These are phyloP conservation scores for Thinopyrum elongatum DNA, from an alignment of 176 grass and related monocot genomes.

Conservation along the genomic window DNA sequence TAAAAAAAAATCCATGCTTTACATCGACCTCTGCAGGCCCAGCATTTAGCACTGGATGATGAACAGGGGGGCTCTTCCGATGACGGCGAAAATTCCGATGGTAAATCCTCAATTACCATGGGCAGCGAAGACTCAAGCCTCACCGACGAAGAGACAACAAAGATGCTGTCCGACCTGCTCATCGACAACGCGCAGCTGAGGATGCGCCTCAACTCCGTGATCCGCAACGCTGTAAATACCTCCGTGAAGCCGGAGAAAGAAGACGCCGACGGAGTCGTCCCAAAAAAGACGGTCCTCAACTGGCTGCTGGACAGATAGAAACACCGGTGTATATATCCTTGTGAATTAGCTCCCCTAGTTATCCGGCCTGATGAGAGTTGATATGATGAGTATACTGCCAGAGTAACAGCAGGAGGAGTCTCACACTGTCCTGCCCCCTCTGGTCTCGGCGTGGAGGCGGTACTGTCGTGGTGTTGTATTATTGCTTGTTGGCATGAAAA, in stretches of 20 bases:
- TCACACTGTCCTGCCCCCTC: not conserved
- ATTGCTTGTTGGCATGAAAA: constrained; percentile 28
- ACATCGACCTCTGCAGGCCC: constrained; percentile 49
- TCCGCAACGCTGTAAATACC: constrained; percentile 54
- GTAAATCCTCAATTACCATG: constrained; percentile 43
- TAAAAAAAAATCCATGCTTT: not conserved
- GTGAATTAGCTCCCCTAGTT: constrained; percentile 48
- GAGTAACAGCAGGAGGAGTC: not conserved
- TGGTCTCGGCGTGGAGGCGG: not conserved
- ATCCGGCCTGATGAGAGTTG: constrained; percentile 26
- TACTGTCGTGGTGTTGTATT: constrained; percentile 25
- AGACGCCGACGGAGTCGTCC: constrained; percentile 46
- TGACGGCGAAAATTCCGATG: constrained; percentile 41
- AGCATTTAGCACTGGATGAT: constrained; percentile 73
- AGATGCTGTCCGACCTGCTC: constrained; percentile 79
- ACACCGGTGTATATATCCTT: constrained; percentile 38
- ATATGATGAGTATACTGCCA: constrained; percentile 38
- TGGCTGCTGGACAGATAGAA: constrained; percentile 77
- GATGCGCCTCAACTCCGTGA: constrained; percentile 70
- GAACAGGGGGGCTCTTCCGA: constrained; percentile 46
- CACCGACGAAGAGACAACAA: constrained; percentile 58
- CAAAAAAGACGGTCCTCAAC: constrained; percentile 74
- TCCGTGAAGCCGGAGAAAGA: constrained; percentile 63
- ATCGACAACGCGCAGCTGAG: constrained; percentile 85
- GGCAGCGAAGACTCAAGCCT: constrained; percentile 38